These are phyloP conservation scores for Candida germanica DNA, from an alignment of 805 yeast species.

Conservation along the genomic window DNA sequence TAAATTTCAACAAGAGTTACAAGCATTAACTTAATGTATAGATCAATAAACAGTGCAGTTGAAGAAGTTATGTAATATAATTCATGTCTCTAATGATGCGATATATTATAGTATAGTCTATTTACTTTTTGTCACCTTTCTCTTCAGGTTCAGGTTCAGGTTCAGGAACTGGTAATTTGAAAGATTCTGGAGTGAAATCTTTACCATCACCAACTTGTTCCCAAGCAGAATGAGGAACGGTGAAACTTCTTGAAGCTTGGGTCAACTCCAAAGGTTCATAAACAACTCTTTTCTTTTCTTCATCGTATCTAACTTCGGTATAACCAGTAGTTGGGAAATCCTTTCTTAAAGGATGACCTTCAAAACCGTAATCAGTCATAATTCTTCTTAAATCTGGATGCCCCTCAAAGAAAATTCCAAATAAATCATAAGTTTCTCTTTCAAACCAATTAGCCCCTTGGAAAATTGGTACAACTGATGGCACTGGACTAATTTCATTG, in stretches of 20 bases:
- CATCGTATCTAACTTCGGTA: slow-evolving; percentile 86
- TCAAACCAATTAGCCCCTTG: slow-evolving; percentile 90
- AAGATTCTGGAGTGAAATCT: slow-evolving; percentile 75
- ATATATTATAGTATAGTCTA: neutral
- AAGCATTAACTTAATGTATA: slow-evolving; percentile 1
- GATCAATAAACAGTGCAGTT: neutral
- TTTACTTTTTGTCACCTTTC: slow-evolving; percentile 33
- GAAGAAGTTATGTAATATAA: neutral
- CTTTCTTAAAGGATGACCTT: slow-evolving; percentile 87
- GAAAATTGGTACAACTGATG: slow-evolving; percentile 66
- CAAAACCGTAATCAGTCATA: slow-evolving; percentile 89
- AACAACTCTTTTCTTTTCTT: slow-evolving; percentile 84
- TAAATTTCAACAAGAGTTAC: slow-evolving; percentile 39
- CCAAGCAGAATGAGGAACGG: slow-evolving; percentile 87
- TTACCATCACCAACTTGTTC: slow-evolving; percentile 88
- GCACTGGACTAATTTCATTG: slow-evolving; percentile 77
- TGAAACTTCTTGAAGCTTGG: slow-evolving; percentile 88
- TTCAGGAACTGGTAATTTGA: slow-evolving; percentile 78
- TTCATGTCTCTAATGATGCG: neutral
- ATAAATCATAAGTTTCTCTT: slow-evolving; percentile 85
- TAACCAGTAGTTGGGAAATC: slow-evolving; percentile 93
- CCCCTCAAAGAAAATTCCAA: slow-evolving; percentile 81
- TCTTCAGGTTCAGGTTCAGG: slow-evolving; percentile 56
- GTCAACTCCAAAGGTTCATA: slow-evolving; percentile 89
- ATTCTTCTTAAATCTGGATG: slow-evolving; percentile 89